phyloP scores from a whole-genome alignment of 2,329 filamentous ascomycete species.

The Apiospora arundinis region DNA sequence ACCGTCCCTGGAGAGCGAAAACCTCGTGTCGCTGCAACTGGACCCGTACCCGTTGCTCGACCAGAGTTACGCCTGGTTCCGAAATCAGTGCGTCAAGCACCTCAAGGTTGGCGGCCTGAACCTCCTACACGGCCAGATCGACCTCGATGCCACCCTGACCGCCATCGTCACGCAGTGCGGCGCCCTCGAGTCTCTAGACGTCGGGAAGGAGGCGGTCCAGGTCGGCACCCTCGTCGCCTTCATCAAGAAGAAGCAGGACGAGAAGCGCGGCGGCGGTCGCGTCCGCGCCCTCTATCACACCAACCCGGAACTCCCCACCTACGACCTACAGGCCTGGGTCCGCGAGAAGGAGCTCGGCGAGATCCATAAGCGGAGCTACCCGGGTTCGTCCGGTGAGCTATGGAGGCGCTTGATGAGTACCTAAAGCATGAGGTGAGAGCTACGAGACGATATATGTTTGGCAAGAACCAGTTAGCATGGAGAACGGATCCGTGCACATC shows the following conservation, averaged over 20 bases:
- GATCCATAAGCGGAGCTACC: neutral
- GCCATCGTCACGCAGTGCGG: conserved; percentile 34
- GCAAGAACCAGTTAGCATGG: too few species aligned
- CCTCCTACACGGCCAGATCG: conserved; percentile 47
- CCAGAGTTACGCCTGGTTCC: conserved; percentile 52
- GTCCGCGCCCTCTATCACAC: conserved; percentile 34
- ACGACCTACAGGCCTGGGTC: conserved; percentile 34
- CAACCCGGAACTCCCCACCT: conserved; percentile 5
- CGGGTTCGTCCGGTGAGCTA: neutral
- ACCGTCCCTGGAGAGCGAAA: conserved; percentile 33
- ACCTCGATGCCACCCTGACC: conserved; percentile 29
- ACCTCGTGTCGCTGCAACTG: conserved; percentile 29
- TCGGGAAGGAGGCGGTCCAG: conserved; percentile 31
- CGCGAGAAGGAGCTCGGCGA: conserved; percentile 27
- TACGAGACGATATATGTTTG: too few species aligned
- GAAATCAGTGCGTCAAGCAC: conserved; percentile 32
- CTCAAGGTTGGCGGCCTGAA: conserved; percentile 58
- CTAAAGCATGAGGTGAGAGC: too few species aligned
- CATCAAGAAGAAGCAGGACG: conserved; percentile 21
- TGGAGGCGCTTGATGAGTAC: neutral
- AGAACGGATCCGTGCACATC: too few species aligned
- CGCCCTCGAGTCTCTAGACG: conserved; percentile 34
- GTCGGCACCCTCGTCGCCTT: conserved; percentile 31
- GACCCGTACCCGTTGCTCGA: conserved; percentile 30
- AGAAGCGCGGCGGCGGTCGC: conserved; percentile 22